Percentiles rank a stretch among this genome's conserved stretches.
Evolutionary conservation across 2,329 filamentous ascomycete species (phyloP).

Genomic region (Purpureocillium takamizusanense): DNA sequence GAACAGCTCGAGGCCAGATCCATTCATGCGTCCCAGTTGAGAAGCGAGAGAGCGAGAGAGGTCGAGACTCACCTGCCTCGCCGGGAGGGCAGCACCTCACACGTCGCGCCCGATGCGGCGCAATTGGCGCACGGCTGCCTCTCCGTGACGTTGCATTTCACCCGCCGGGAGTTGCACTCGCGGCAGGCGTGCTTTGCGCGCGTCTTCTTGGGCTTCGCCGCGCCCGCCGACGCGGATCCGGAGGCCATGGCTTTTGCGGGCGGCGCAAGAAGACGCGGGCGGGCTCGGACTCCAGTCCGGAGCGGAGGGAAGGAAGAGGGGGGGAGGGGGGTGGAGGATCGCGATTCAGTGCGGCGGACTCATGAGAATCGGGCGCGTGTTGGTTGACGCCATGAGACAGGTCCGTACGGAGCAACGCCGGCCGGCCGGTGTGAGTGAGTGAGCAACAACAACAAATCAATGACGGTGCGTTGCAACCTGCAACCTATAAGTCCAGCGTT

Average conservation of each 20-base stretch:
- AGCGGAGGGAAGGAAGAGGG: not conserved
- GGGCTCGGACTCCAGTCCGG: no score
- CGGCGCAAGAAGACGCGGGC: no score
- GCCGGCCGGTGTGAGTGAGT: no score
- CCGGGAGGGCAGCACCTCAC: slow-evolving; percentile 23
- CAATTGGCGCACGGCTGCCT: slow-evolving; percentile 23
- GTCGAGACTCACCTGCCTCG: slow-evolving; percentile 19
- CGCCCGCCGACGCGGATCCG: not conserved
- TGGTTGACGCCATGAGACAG: no score
- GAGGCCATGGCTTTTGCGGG: slow-evolving; percentile 2
- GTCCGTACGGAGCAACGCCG: no score
- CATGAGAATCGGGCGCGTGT: no score
- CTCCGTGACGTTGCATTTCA: slow-evolving; percentile 26
- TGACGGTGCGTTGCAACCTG: not conserved
- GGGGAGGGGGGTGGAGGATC: slow-evolving; percentile 1
- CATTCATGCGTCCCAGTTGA: no score
- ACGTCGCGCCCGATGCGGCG: slow-evolving; percentile 12
- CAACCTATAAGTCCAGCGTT: no score
- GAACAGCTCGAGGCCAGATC: no score
- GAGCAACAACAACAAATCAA: not conserved
- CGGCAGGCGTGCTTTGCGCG: slow-evolving; percentile 25
- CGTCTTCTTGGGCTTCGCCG: slow-evolving; percentile 20
- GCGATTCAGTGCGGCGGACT: no score
- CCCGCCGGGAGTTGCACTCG: slow-evolving; percentile 23
- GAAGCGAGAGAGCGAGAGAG: not conserved